phyloP scores from a whole-genome alignment of 2,329 filamentous ascomycete genomes.

The Calonectria pteridis region DNA sequence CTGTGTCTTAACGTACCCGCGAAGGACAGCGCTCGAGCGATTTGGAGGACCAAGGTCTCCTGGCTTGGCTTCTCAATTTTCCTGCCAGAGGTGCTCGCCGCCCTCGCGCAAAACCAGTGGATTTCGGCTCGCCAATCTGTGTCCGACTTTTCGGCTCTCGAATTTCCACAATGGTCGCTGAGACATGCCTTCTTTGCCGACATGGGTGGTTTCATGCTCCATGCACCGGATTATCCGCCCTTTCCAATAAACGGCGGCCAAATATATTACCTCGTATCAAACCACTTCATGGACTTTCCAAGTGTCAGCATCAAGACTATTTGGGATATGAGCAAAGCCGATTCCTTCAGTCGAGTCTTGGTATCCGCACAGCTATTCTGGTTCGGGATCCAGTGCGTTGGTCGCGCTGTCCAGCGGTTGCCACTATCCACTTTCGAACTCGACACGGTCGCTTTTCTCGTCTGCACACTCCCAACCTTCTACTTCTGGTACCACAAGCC shows the following conservation, averaged over 20 bases:
- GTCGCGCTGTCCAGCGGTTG: not conserved
- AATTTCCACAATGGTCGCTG: not conserved
- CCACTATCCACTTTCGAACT: not conserved
- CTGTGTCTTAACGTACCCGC: not conserved
- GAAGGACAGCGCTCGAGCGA: not conserved
- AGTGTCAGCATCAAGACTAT: not conserved
- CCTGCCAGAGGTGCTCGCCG: not conserved
- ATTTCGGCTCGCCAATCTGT: not conserved
- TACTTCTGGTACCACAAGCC: constrained; percentile 2
- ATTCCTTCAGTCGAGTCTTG: not conserved
- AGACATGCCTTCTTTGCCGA: constrained; percentile 3
- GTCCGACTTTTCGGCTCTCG: not conserved
- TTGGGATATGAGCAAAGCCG: not conserved
- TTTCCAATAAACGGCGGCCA: not conserved
- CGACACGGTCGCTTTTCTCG: not conserved
- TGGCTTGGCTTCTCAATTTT: not conserved
- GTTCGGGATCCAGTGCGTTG: not conserved
- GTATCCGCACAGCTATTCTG: not conserved
- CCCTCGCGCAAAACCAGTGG: not conserved
- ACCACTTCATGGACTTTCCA: not conserved
- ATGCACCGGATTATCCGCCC: not conserved
- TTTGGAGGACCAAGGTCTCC: not conserved
- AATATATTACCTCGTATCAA: not conserved
- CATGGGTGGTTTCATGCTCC: not conserved
- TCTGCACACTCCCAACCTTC: not conserved